Base-by-base conservation (phyloP, 495 filamentous ascomycete genomes). In the Aspergillus bertholletiae region DNA sequence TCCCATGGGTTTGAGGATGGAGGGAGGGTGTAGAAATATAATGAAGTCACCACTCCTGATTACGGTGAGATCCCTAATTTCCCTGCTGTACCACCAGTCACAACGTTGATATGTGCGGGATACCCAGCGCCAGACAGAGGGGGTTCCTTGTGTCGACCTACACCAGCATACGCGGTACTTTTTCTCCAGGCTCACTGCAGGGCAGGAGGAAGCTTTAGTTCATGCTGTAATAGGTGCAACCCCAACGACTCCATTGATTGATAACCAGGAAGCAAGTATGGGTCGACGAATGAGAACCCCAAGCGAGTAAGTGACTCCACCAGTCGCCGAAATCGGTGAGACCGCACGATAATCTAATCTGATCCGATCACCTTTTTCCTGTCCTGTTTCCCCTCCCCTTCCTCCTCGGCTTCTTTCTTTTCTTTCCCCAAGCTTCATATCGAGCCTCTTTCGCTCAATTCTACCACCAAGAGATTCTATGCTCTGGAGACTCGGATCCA, bases 261-360 rank as follows among this genome's bases (percentile, higher is more conserved):
- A 59, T 52, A 59, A 54, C 28, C 45, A 6, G 37, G 6, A 27
- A 27, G 13, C 49, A 48, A 23, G 49, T 30, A 45, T 40, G 50
- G 55, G 41, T 44, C 40, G 17, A 39, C 60, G 51, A 56, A 60
- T 60, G 12, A 59, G 40, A 37, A 3, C 9, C 26, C 20, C 20
- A 3, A 40, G 30, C 50, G 23, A 54, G 45, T 12, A 27, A 9
- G 8, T 21, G 8, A 9, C 12, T 44, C 34, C 23, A 24, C 45
- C 32, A 26, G 22, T 44, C 60, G 62, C 66, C 64, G 66, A 66
- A 59, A 55, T 65, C 62, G 62, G 62, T 47, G 43, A 47, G 49
- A 50, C 17, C 65, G 46, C 62, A 68, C 65, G 62, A 66, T 62
- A 65, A 68, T 68, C 63, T 68, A 64, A 76, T 77, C 74, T 72